These are phyloP conservation scores for Salix brachista DNA, from an alignment of 345 rosid genomes.

Conservation along the genomic window DNA sequence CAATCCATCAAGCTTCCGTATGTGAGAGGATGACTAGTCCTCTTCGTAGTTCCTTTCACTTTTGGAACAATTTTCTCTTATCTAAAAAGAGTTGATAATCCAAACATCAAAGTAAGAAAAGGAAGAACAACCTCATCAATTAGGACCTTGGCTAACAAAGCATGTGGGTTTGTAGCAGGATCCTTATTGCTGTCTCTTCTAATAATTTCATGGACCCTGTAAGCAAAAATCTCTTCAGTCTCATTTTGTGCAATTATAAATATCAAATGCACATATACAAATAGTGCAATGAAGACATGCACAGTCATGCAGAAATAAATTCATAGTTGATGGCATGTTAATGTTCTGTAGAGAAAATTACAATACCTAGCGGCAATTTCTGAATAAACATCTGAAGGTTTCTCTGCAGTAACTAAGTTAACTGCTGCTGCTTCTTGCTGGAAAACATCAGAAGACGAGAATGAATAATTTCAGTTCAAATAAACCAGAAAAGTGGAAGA, in stretches of 20 bases:
- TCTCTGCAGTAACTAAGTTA: slow-evolving; percentile 73
- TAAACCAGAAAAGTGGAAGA: background rate
- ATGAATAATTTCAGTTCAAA: slow-evolving; percentile 11
- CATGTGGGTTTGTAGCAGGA: slow-evolving; percentile 63
- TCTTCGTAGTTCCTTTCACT: background rate
- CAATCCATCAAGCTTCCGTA: background rate
- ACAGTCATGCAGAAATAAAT: background rate
- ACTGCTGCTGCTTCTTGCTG: slow-evolving; percentile 97
- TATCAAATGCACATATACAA: background rate
- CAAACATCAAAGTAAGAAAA: slow-evolving; percentile 7
- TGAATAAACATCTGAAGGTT: slow-evolving; percentile 94
- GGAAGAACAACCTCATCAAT: slow-evolving; percentile 61
- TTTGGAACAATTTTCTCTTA: background rate
- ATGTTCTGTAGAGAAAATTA: background rate
- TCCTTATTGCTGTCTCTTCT: slow-evolving; percentile 72
- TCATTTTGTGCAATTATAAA: background rate
- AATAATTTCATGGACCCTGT: slow-evolving; percentile 88
- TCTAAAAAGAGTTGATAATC: background rate
- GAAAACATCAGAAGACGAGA: slow-evolving; percentile 24
- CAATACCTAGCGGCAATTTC: slow-evolving; percentile 87
- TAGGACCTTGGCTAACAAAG: slow-evolving; percentile 71
- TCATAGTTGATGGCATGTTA: background rate
- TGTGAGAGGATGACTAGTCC: background rate
- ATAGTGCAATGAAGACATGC: background rate
- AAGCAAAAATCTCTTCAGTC: slow-evolving; percentile 15